Evolutionary conservation across 2,329 filamentous ascomycete species (phyloP), one percentile per base, ranked within the genome.

Genomic region (Orbilia blumenaviensis): DNA sequence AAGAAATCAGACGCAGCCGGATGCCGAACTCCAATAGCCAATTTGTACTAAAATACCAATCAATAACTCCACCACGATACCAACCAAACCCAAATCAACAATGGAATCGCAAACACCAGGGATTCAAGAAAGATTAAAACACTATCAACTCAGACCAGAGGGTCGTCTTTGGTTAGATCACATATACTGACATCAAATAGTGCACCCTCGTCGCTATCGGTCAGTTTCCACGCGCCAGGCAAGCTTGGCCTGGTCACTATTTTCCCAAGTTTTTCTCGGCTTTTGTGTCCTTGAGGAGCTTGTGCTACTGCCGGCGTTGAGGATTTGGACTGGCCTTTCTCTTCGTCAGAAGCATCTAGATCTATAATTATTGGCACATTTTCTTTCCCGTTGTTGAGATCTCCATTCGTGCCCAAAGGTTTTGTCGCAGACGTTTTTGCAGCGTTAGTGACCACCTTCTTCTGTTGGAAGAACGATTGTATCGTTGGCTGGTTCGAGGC

Each of bases 191-290:
- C 63, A 38, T 75, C 58, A 16, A 44, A 60, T 9, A 75, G 36
- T 16, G 63, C 48, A 14, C 68, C 58, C 18, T 64, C 63, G 27
- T 75, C 71, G 1, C 60, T 36, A 3, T 21, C 38, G 0, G 67
- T 23, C 1, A 62, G 44, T 8, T 75, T 75, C 71, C 71, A 75
- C 14, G 63, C 46, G 9, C 71, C 71, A 4, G 71, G 71, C 32
- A 75, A 36, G n/a, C 71, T 75, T 3, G 61, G 54, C 16, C 71
- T 25, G 1, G 71, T 58, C 21, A 68, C 41, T 9, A 68, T 66
- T 27, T 64, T 75, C 12, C 50, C 29, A 21, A 41, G 16, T 32
- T 60, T 58, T 29, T 8, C 36, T 8, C 29, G 50, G 6, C 29
- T 32, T 25, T 18, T 21, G 5, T 23, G 25, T 10, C 10, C n/a